phyloP scores from a whole-genome alignment of 2,329 filamentous ascomycete species.

The Ceratocystis albifundus region DNA sequence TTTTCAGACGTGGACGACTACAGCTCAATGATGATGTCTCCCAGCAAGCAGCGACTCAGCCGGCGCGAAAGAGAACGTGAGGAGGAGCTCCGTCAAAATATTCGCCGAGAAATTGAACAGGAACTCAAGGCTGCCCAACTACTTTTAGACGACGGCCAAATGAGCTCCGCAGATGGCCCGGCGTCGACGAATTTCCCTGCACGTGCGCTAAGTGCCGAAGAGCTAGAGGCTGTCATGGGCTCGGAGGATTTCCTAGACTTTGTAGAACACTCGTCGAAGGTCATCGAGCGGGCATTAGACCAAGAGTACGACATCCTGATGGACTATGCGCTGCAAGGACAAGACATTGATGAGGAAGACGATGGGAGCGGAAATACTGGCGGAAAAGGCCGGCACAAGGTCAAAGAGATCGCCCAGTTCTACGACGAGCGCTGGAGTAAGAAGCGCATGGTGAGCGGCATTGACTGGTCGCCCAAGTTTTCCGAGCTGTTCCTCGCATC shows the following conservation, averaged over 20 bases:
- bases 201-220: constrained; percentile 68
- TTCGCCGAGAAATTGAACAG: constrained; percentile 83
- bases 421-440: constrained; percentile 93
- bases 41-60: constrained; percentile 59
- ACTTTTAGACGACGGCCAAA: constrained; percentile 41
- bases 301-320: constrained; percentile 93
- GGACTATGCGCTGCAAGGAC: constrained; percentile 76
- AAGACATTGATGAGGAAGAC: constrained; percentile 69
- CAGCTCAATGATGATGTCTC: constrained; percentile 44
- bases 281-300: constrained; percentile 89
- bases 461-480: constrained; percentile 93
- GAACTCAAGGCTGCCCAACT: constrained; percentile 67
- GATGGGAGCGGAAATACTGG: constrained; percentile 60
- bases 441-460: constrained; percentile 90
- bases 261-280: constrained; percentile 88
- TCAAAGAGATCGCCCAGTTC: constrained; percentile 85
- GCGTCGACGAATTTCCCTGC: constrained; percentile 54
- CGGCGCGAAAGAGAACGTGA: constrained; percentile 70
- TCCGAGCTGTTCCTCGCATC: constrained; percentile 85
- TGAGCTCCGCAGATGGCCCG: constrained; percentile 29
- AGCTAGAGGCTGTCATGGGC: constrained; percentile 77
- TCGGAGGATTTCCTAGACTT: constrained; percentile 93
- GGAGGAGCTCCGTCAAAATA: constrained; percentile 74
- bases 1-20: constrained; percentile 51
- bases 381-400: constrained; percentile 58